Percentiles rank a stretch among this genome's conserved stretches.
phyloP scores from a whole-genome alignment of 805 yeast species.

The Kodamaea fukazawae region DNA sequence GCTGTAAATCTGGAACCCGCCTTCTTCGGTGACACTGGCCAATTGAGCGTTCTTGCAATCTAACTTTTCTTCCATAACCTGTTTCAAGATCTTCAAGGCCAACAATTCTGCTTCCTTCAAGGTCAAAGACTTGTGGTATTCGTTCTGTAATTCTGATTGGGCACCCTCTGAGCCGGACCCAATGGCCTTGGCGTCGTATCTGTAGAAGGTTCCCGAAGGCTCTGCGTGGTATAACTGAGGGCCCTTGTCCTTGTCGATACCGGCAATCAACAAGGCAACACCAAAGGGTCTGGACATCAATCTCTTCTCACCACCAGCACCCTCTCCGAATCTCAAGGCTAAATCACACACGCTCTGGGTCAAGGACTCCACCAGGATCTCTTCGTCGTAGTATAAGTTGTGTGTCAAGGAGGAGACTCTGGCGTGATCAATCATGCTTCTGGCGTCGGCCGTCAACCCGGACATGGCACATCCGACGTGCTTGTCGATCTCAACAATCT shows the following conservation, averaged over 20 bases:
- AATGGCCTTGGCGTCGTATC: constrained; percentile 97
- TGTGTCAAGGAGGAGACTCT: constrained; percentile 87
- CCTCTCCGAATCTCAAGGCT: constrained; percentile 95
- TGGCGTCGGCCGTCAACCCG: constrained; percentile 97
- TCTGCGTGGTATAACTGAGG: constrained; percentile 98
- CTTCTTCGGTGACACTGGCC: constrained; percentile 83
- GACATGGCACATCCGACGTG: constrained; percentile 99
- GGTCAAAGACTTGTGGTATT: constrained; percentile 90
- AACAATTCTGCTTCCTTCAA: constrained; percentile 89
- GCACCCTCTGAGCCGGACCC: constrained; percentile 99
- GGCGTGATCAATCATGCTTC: constrained; percentile 98
- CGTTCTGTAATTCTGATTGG: constrained; percentile 94
- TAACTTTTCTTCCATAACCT: constrained; percentile 98
- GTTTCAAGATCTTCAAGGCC: constrained; percentile 85
- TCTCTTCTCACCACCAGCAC: constrained; percentile 93
- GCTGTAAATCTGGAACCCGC: constrained; percentile 80
- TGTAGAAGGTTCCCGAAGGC: constrained; percentile 96
- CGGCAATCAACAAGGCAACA: constrained; percentile 94
- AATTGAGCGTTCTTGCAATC: constrained; percentile 94
- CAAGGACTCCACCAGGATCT: constrained; percentile 85
- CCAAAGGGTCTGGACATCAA: constrained; percentile 98
- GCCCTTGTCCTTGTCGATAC: constrained; percentile 87
- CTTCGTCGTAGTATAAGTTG: constrained; percentile 85
- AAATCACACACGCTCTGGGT: constrained; percentile 97
- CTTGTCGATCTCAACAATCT: constrained; percentile 88